Percentiles rank a stretch among this genome's conserved stretches.
These are phyloP conservation scores for Entomortierella parvispora DNA, from an alignment of 192 early-diverging fungal genomes.

Conservation along the genomic window DNA sequence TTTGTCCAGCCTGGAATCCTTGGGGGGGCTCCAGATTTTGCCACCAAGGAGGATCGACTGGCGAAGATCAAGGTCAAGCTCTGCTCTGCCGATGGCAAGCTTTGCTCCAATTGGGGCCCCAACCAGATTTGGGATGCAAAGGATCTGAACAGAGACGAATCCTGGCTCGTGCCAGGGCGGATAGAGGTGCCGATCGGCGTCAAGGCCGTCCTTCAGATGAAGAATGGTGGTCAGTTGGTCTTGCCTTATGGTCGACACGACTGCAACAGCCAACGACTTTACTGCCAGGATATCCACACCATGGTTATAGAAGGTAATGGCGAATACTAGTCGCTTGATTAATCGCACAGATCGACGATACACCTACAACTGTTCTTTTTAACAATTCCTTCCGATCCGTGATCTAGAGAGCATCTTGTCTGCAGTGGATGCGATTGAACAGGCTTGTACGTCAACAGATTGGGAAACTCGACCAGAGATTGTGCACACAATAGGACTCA, in stretches of 20 bases:
- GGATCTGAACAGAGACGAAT: slow-evolving; percentile 31
- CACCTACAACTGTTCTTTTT: background rate
- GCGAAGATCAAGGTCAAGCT: slow-evolving; percentile 18
- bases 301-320: slow-evolving; percentile 38
- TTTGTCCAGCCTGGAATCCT: slow-evolving; percentile 26
- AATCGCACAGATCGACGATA: background rate
- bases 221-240: background rate
- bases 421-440: slow-evolving; percentile 10
- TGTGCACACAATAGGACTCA: slow-evolving; percentile 28
- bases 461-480: slow-evolving; percentile 26
- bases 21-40: slow-evolving; percentile 28
- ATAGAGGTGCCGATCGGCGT: slow-evolving; percentile 46
- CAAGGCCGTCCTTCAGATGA: slow-evolving; percentile 17
- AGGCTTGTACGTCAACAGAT: background rate
- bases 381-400: too few species aligned
- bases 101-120: slow-evolving; percentile 23
- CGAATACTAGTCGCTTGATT: background rate
- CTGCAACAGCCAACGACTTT: slow-evolving; percentile 14
- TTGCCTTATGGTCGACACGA: slow-evolving; percentile 25
- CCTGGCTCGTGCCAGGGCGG: slow-evolving; percentile 27
- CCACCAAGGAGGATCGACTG: background rate
- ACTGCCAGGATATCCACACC: slow-evolving; percentile 20
- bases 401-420: slow-evolving; percentile 36
- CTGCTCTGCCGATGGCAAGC: slow-evolving; percentile 14
- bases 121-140: slow-evolving; percentile 20